phyloP scores from a whole-genome alignment of 1,284 basidiomycete genomes.

The Sutorius eximius region DNA sequence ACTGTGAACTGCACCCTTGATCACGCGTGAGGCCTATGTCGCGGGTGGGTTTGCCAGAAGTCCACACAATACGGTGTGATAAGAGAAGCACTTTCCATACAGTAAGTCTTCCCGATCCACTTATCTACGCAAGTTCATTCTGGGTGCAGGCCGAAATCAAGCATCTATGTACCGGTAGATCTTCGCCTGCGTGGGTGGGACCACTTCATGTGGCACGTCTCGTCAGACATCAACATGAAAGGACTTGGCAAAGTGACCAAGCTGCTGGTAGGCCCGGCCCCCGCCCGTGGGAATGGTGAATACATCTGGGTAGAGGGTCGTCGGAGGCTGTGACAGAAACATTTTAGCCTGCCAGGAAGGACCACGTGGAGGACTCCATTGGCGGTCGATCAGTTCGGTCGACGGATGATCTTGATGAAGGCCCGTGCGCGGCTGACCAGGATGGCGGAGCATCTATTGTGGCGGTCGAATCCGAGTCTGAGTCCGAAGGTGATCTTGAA shows the following conservation, averaged over 20 bases:
- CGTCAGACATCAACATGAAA: constrained; percentile 52
- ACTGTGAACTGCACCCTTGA: constrained; percentile 48
- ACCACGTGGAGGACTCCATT: neutral
- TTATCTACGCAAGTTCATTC: neutral
- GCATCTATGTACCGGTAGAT: constrained; percentile 37
- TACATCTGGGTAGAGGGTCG: neutral
- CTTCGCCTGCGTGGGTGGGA: constrained; percentile 70
- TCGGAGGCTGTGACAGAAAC: neutral
- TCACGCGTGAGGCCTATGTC: constrained; percentile 49
- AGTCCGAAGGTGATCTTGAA: neutral
- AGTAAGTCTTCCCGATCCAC: constrained; percentile 34
- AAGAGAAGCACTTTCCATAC: constrained; percentile 43
- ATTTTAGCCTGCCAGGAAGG: neutral
- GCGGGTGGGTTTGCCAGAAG: constrained; percentile 30
- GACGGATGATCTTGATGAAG: constrained; percentile 53
- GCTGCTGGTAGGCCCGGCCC: constrained; percentile 45
- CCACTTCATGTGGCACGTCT: constrained; percentile 60
- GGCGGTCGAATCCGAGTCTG: constrained; percentile 31
- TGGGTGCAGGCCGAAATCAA: constrained; percentile 26
- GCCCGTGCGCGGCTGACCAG: constrained; percentile 55
- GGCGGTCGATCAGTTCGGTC: constrained; percentile 41
- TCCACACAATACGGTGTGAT: constrained; percentile 54
- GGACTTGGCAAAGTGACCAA: constrained; percentile 62
- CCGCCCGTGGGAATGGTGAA: neutral
- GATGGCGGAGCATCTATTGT: constrained; percentile 63